These are phyloP conservation scores for Umbelopsis ramanniana DNA, from an alignment of 192 early-diverging fungal species.

Conservation along the genomic window DNA sequence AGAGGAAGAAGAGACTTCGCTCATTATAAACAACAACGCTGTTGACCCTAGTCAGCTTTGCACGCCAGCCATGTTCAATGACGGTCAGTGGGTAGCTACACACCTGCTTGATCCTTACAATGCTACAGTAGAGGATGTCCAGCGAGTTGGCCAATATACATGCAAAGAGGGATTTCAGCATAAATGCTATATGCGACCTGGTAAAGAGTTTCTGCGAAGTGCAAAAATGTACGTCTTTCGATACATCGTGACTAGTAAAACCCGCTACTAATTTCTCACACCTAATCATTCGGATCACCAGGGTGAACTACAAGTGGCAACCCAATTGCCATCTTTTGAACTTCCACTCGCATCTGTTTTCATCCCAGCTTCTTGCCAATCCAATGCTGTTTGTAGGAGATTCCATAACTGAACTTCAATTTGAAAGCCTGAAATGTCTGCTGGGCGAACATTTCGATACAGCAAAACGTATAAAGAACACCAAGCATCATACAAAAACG, in stretches of 20 bases:
- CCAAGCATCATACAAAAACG: conserved; percentile 22
- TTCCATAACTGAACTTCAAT: conserved; percentile 40
- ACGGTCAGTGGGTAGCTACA: conserved; percentile 30
- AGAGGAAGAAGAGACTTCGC: not conserved
- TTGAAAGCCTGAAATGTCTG: conserved; percentile 36
- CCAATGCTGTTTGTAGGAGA: conserved; percentile 43
- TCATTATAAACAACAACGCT: conserved; percentile 6
- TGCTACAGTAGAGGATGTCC: conserved; percentile 15
- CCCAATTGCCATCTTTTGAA: conserved; percentile 28
- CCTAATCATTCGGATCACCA: not conserved
- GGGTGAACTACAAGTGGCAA: conserved; percentile 36
- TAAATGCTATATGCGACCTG: conserved; percentile 28
- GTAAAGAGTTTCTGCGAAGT: conserved; percentile 32
- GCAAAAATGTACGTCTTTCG: conserved; percentile 28
- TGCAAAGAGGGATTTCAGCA: conserved; percentile 30
- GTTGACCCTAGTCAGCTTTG: conserved; percentile 22
- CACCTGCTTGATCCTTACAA: conserved; percentile 10
- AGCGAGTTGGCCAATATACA: conserved; percentile 17
- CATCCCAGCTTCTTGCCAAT: conserved; percentile 34
- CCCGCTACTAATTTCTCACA: not conserved
- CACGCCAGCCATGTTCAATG: conserved; percentile 29
- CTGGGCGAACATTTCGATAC: conserved; percentile 24
- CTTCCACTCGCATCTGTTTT: conserved; percentile 25
- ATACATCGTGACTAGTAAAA: not conserved
- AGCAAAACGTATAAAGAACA: not conserved